Base-by-base conservation (phyloP, 257 asterid species). In the Lithospermum erythrorhizon region DNA sequence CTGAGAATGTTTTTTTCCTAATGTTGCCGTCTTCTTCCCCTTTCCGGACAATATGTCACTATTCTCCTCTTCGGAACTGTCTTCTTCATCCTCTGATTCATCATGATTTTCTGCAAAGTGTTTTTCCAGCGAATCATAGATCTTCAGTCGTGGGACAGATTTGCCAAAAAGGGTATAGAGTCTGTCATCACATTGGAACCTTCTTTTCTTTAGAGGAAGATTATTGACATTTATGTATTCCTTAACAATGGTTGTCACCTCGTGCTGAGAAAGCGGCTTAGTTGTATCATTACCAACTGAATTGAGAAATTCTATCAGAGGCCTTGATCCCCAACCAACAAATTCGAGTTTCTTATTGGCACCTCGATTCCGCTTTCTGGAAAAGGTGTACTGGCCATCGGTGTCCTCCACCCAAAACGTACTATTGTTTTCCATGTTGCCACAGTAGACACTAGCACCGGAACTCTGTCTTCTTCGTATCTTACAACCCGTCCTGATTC, bases 261-360 rank as follows among this genome's bases (percentile, higher is more conserved):
- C 97, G 61, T 65, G 73, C 64, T 70, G 84, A n/a, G 89, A 68
- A 66, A 72, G 75, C 63, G 71, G 56, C 68, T 65, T 74, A 51
- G 62, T 68, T 54, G 95, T 73, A 73, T 89, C 89, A 79, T 73
- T 69, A 62, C 87, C 95, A 69, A 89, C 70, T 60, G 85, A 81
- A 53, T 76, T 79, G 57, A 91, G 95, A 79, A 91, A 91, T 69
- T 88, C 95, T 66, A 86, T 69, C n/a, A 91, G 77, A 35, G 82
- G 89, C 74, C 65, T 82, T 55, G 98, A 91, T 15, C 84, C 95
- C 98, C 98, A 91, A 45, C 86, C 73, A n/a, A 60, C 53, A 32
- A 79, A 91, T 80, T 86, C 87, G 21, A 82, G 35, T 75, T 57
- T 82, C 59, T 74, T 84, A 35, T 71, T 75, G 32, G 68, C 68